These are phyloP conservation scores for Suillus clintonianus DNA, from an alignment of 768 basidiomycete species.

Conservation along the genomic window DNA sequence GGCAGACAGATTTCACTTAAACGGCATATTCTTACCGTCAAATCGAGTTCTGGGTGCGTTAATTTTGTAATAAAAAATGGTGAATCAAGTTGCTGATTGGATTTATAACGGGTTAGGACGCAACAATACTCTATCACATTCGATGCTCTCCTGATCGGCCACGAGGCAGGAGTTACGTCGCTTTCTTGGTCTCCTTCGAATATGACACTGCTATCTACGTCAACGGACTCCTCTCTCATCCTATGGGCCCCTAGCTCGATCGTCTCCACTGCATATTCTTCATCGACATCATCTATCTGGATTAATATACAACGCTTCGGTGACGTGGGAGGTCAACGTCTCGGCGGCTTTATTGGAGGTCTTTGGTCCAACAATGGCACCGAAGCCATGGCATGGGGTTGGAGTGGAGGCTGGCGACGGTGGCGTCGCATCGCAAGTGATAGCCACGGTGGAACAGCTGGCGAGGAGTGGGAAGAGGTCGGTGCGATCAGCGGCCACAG, in stretches of 20 bases:
- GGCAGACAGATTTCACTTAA: constrained; percentile 88
- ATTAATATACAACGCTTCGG: constrained; percentile 90
- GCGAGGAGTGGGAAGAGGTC: constrained; percentile 69
- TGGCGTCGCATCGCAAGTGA: constrained; percentile 55
- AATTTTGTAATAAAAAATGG: not conserved
- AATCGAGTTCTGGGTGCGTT: constrained; percentile 44
- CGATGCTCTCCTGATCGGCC: constrained; percentile 94
- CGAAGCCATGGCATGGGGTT: constrained; percentile 84
- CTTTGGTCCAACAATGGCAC: constrained; percentile 68
- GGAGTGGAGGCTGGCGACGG: constrained; percentile 92
- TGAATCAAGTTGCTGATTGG: constrained; percentile 5
- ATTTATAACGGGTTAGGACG: constrained; percentile 25
- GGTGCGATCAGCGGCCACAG: constrained; percentile 87
- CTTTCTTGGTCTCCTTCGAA: constrained; percentile 73
- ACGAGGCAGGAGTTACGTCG: constrained; percentile 90
- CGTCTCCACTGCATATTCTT: constrained; percentile 35
- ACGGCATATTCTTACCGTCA: constrained; percentile 75
- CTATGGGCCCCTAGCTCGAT: constrained; percentile 84
- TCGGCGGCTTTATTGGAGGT: constrained; percentile 92
- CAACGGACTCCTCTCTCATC: constrained; percentile 93
- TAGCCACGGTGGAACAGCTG: constrained; percentile 17
- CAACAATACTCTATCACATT: constrained; percentile 79
- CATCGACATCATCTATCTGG: constrained; percentile 70
- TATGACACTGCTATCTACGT: constrained; percentile 79
- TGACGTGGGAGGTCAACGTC: constrained; percentile 87